Percentiles rank a stretch among this genome's conserved stretches.
phyloP scores from a whole-genome alignment of 169 alveolate species.

The Besnoitia besnoiti region DNA sequence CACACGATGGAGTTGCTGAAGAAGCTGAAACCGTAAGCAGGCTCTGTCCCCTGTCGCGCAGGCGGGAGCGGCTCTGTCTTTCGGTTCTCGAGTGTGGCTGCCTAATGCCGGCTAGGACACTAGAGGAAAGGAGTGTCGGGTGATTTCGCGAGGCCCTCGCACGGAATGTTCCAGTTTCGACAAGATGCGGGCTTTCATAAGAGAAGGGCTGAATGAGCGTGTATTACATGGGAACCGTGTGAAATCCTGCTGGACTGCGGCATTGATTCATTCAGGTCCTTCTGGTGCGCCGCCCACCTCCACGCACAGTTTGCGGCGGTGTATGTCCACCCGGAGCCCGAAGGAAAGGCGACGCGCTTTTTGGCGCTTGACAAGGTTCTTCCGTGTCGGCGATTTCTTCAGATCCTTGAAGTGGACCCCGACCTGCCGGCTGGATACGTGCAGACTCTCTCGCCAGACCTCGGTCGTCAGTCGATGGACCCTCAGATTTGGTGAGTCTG shows the following conservation, averaged over 20 bases:
- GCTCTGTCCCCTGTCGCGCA: too few relatives aligned
- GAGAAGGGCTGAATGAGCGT: not conserved
- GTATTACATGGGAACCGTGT: not conserved
- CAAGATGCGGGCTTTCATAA: too few relatives aligned
- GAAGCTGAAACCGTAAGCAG: constrained; percentile 43
- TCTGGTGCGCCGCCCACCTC: constrained; percentile 58
- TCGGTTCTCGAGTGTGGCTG: too few relatives aligned
- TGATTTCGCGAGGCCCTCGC: too few relatives aligned
- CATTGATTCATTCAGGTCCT: constrained; percentile 15
- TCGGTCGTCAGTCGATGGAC: not conserved
- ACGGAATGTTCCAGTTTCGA: too few relatives aligned
- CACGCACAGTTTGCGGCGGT: constrained; percentile 55
- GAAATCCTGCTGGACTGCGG: not conserved
- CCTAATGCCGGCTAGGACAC: too few relatives aligned
- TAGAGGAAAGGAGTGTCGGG: too few relatives aligned
- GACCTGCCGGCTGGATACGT: not conserved
- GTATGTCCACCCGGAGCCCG: not conserved
- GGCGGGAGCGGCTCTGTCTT: too few relatives aligned
- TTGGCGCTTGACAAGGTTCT: constrained; percentile 62
- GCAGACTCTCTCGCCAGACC: not conserved
- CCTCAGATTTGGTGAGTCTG: too few relatives aligned
- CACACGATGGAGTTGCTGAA: constrained; percentile 43
- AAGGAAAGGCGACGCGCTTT: constrained; percentile 27
- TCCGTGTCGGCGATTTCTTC: constrained; percentile 52
- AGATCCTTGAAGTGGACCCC: constrained; percentile 37